Evolutionary conservation across 2,329 filamentous ascomycete genomes (phyloP), one percentile per base, ranked within the genome.

Genomic region (Alternaria alternata): DNA sequence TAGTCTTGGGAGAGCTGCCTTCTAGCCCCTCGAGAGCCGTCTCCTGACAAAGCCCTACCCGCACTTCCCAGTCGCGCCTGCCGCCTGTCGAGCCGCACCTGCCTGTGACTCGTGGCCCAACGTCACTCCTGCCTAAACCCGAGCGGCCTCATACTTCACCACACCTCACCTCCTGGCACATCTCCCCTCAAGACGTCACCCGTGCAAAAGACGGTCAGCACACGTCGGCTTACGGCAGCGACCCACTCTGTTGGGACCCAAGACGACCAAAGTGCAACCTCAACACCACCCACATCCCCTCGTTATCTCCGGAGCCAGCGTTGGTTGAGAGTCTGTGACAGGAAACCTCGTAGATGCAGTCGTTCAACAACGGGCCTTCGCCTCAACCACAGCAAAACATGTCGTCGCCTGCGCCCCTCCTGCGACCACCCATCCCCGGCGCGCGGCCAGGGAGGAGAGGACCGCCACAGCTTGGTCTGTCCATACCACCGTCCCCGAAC

Each of bases 401-500:
- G 89, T 88, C 91, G 59, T 88, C 91, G 49, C 89, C 91, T 53
- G 91, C 90, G 54, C 92, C 92, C 62, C 87, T 96, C 59, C 89
- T 96, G 57, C 90, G 93, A 62, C 91, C 93, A 55, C 92, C 93
- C 63, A 89, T 96, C 57, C 91, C 91, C 39, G 91, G 92, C 65
- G 85, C 78, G 48, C 78, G 78, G 64, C 85, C 84, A 68, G 82
- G 85, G 66, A 88, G 87, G 60, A 82, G 85, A 61, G 86, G 91
- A 65, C 85, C 90, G 54, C 93, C 93, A 28, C 89, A 91, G 71
- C 86, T 98, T 59, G 94, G 93, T 44, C 87, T 98, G 57, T 92
- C 94, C 46, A 98, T 98, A 59, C 94, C 94, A 38, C 89, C 91
- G 1, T 96, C 93, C 36, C 92, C 93, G 49, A 94, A 88, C 80